A percentile compares a stretch with the other conserved stretches of the same genome.
phyloP scores from a whole-genome alignment of 139 green algal genomes.

The Chlorokybus atmophyticus region DNA sequence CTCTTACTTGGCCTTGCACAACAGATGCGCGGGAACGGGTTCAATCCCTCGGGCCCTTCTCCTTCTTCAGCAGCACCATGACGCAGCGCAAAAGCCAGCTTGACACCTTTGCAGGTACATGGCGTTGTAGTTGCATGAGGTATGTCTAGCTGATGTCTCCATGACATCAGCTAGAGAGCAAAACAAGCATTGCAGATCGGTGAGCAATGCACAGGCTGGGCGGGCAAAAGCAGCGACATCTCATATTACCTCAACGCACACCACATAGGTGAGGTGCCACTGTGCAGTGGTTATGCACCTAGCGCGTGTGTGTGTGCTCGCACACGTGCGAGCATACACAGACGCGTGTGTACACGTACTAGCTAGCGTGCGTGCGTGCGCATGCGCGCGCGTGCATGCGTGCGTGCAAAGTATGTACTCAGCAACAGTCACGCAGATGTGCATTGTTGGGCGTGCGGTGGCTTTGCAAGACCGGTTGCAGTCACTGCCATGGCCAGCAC shows the following conservation, averaged over 20 bases:
- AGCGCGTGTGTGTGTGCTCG: no score
- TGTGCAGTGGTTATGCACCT: no score
- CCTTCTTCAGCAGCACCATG: constrained; percentile 54
- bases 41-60: constrained; percentile 41
- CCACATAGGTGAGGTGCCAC: constrained; percentile 37
- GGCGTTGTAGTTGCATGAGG: background rate
- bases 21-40: constrained; percentile 41
- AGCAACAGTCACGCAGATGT: constrained; percentile 12
- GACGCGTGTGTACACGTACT: no score
- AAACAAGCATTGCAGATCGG: no score
- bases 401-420: background rate
- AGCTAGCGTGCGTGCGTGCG: no score
- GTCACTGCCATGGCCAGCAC: constrained; percentile 37
- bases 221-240: constrained; percentile 48
- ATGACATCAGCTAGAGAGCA: no score
- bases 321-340: no score
- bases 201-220: constrained; percentile 12
- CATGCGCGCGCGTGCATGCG: background rate
- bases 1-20: background rate
- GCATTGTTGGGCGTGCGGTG: constrained; percentile 11
- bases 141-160: no score
- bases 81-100: constrained; percentile 51
- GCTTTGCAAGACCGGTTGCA: constrained; percentile 21
- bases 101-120: constrained; percentile 26
- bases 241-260: constrained; percentile 59